Conservation (phyloP, 768 basidiomycete species). For the Boletus tomentosulus region DNA sequence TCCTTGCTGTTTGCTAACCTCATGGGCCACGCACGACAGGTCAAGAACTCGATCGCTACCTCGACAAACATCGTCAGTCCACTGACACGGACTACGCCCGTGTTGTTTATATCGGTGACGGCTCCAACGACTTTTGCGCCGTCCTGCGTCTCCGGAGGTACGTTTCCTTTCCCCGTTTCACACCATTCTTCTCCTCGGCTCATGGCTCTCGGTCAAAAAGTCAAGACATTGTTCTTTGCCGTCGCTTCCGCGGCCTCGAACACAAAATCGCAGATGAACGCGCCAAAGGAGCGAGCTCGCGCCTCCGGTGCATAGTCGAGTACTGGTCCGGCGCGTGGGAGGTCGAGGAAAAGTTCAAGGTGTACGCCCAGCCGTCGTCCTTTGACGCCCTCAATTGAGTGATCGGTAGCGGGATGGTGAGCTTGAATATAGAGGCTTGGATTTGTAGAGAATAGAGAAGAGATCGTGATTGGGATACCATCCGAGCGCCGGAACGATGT, state of each 20-base stretch:
- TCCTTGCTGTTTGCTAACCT: background rate
- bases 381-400: background rate
- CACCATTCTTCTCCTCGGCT: background rate
- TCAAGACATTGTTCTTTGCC: slow-evolving; percentile 79
- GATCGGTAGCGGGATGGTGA: background rate
- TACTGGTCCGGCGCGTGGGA: slow-evolving; percentile 98
- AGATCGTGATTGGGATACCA: too few species aligned
- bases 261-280: slow-evolving; percentile 67
- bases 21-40: slow-evolving; percentile 41
- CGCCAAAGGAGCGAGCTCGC: slow-evolving; percentile 43
- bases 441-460: background rate
- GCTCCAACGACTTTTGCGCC: slow-evolving; percentile 94
- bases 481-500: too few species aligned
- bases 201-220: slow-evolving; percentile 32
- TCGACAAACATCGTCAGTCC: slow-evolving; percentile 43
- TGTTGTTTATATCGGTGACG: slow-evolving; percentile 90
- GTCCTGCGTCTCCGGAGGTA: slow-evolving; percentile 74
- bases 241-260: slow-evolving; percentile 74
- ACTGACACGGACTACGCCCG: slow-evolving; percentile 61
- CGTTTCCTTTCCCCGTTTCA: background rate
- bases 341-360: slow-evolving; percentile 75
- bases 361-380: slow-evolving; percentile 6
- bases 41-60: slow-evolving; percentile 86
- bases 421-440: background rate
- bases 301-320: slow-evolving; percentile 67